phyloP scores from a whole-genome alignment of 2,329 filamentous ascomycete genomes.

The Exophiala mesophila region DNA sequence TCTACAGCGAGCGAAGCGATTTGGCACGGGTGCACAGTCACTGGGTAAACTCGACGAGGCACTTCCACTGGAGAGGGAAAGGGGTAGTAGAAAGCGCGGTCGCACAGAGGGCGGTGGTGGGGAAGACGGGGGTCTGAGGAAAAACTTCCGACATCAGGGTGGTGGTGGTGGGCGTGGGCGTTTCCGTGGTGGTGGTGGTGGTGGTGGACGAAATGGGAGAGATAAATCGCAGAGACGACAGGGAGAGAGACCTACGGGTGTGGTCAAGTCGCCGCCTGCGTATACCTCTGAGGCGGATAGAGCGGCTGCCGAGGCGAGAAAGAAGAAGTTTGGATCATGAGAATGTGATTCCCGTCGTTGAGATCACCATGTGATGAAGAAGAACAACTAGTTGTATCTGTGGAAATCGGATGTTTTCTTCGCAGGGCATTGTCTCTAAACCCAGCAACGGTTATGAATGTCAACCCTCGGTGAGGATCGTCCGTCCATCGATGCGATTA shows the following conservation, averaged over 20 bases:
- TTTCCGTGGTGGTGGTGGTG: conserved; percentile 22
- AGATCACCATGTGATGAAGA: too few relatives aligned
- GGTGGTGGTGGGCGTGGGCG: conserved; percentile 11
- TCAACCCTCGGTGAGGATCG: too few relatives aligned
- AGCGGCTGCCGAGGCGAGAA: conserved; percentile 43
- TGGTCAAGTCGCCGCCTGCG: conserved; percentile 15
- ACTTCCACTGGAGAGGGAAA: conserved; percentile 38
- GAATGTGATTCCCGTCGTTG: too few relatives aligned
- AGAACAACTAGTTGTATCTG: too few relatives aligned
- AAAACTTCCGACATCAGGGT: conserved; percentile 26
- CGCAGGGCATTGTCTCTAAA: too few relatives aligned
- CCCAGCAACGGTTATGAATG: too few relatives aligned
- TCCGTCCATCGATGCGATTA: too few relatives aligned
- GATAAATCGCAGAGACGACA: conserved; percentile 21
- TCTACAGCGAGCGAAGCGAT: conserved; percentile 44
- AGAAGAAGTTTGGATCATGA: conserved; percentile 41
- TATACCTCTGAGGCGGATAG: conserved; percentile 39
- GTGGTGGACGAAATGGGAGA: conserved; percentile 18
- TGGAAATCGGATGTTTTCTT: too few relatives aligned
- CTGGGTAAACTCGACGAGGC: conserved; percentile 43
- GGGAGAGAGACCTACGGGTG: conserved; percentile 29
- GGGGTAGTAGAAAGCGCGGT: conserved; percentile 36
- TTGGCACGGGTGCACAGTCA: conserved; percentile 30
- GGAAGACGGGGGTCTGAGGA: conserved; percentile 38
- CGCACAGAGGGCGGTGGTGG: conserved; percentile 32